Evolutionary conservation across 495 filamentous ascomycete genomes (phyloP).

Genomic region (Xylaria acuta): DNA sequence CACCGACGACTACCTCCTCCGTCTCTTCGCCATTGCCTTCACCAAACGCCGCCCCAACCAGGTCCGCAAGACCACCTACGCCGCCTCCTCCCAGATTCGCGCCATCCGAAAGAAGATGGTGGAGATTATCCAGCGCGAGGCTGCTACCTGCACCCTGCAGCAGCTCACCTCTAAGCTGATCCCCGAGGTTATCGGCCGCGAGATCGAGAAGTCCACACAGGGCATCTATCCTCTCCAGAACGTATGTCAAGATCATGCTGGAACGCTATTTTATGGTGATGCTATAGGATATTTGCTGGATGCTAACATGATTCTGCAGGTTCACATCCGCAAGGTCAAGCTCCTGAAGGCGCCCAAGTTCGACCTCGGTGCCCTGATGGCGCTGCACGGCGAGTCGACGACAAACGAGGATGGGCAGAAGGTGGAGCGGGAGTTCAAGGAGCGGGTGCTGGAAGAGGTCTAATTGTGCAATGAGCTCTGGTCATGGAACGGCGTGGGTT

Average conservation of each 20-base stretch:
- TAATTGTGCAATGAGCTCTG: slow-evolving; percentile 61
- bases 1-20: slow-evolving; percentile 98
- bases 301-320: slow-evolving; percentile 60
- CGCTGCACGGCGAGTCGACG: slow-evolving; percentile 94
- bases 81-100: slow-evolving; percentile 92
- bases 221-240: slow-evolving; percentile 99
- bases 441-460: slow-evolving; percentile 89
- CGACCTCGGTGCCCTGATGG: slow-evolving; percentile 93
- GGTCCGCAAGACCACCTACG: slow-evolving; percentile 99
- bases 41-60: slow-evolving; percentile 98
- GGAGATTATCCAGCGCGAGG: slow-evolving; percentile 97
- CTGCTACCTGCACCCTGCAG: slow-evolving; percentile 86
- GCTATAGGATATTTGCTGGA: slow-evolving; percentile 36
- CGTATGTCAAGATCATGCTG: slow-evolving; percentile 62
- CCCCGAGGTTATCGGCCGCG: slow-evolving; percentile 97
- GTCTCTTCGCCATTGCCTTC: slow-evolving; percentile 98
- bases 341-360: slow-evolving; percentile 98
- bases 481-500: slow-evolving; percentile 56
- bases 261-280: slow-evolving; percentile 1
- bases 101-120: slow-evolving; percentile 99
- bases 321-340: slow-evolving; percentile 99
- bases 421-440: slow-evolving; percentile 99
- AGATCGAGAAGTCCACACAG: slow-evolving; percentile 99
- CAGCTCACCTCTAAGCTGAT: slow-evolving; percentile 98
- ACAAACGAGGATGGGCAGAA: slow-evolving; percentile 97